Conservation (phyloP, 208 protist species). For the Trypanosomatidae sp. region DNA sequence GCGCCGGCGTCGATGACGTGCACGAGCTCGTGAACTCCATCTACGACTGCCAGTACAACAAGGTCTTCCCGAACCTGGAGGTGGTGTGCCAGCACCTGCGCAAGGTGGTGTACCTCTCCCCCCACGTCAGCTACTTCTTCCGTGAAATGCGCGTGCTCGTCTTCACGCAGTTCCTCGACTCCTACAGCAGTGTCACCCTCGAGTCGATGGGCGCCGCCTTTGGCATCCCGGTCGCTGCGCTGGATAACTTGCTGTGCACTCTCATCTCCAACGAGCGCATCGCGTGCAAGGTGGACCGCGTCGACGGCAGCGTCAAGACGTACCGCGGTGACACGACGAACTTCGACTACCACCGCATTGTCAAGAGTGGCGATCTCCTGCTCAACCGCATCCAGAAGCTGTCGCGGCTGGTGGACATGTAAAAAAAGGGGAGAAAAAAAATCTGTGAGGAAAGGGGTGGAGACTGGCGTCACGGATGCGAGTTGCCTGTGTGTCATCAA, state of each 20-base stretch:
- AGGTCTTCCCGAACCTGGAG: slow-evolving; percentile 93
- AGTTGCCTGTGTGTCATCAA: too few species aligned
- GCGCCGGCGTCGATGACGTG: slow-evolving; percentile 90
- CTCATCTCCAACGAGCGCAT: slow-evolving; percentile 97
- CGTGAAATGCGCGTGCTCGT: slow-evolving; percentile 96
- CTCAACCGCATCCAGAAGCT: slow-evolving; percentile 99
- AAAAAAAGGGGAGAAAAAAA: too few species aligned
- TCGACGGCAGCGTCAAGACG: slow-evolving; percentile 96
- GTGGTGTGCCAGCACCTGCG: slow-evolving; percentile 91
- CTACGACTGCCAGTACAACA: slow-evolving; percentile 95
- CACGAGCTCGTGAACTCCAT: slow-evolving; percentile 88
- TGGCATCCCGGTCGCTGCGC: slow-evolving; percentile 86
- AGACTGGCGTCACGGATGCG: too few species aligned
- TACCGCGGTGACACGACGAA: slow-evolving; percentile 96
- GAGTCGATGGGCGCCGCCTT: slow-evolving; percentile 96
- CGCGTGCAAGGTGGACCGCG: slow-evolving; percentile 98
- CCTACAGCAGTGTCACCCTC: slow-evolving; percentile 97
- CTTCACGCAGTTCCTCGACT: slow-evolving; percentile 98
- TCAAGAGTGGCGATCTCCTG: slow-evolving; percentile 97
- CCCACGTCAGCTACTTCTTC: slow-evolving; percentile 96
- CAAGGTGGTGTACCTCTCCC: slow-evolving; percentile 89
- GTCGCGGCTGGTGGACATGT: slow-evolving; percentile 95
- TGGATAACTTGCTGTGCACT: slow-evolving; percentile 95
- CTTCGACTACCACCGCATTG: slow-evolving; percentile 95
- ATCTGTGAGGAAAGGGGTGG: too few species aligned